Conservation (phyloP, 108 stramenopile species). For the Cylindrotheca fusiformis region DNA sequence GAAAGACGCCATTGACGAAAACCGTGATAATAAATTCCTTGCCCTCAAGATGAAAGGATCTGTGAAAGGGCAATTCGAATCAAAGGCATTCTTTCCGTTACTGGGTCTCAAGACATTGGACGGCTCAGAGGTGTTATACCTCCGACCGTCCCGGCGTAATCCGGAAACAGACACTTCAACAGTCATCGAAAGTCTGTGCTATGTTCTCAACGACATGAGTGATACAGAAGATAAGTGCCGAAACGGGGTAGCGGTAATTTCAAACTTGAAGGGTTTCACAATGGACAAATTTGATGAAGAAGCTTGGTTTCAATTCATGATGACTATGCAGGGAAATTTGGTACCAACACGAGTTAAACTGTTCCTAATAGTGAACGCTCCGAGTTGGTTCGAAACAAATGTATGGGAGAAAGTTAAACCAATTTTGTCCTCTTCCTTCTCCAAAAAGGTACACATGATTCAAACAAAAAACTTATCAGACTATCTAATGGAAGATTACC, state of each 20-base stretch:
- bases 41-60: background rate
- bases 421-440: constrained; percentile 37
- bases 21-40: background rate
- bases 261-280: constrained; percentile 55
- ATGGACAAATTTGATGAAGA: constrained; percentile 47
- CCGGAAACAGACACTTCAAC: constrained; percentile 38
- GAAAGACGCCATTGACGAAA: background rate
- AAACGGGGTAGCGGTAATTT: constrained; percentile 52
- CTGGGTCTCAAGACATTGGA: constrained; percentile 43
- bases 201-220: constrained; percentile 36
- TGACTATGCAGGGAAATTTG: constrained; percentile 39
- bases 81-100: constrained; percentile 46
- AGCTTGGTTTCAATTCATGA: constrained; percentile 49
- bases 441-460: constrained; percentile 44
- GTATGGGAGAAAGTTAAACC: constrained; percentile 51
- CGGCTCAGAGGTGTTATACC: constrained; percentile 43
- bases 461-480: constrained; percentile 16
- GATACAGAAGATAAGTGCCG: constrained; percentile 27
- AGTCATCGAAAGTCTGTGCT: constrained; percentile 51
- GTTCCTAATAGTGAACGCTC: constrained; percentile 59
- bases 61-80: background rate
- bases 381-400: constrained; percentile 40
- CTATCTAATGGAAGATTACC: constrained; percentile 23
- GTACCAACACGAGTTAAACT: constrained; percentile 37
- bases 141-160: constrained; percentile 44